Conservation (phyloP, 768 basidiomycete species). For the Naganishia antarctica region DNA sequence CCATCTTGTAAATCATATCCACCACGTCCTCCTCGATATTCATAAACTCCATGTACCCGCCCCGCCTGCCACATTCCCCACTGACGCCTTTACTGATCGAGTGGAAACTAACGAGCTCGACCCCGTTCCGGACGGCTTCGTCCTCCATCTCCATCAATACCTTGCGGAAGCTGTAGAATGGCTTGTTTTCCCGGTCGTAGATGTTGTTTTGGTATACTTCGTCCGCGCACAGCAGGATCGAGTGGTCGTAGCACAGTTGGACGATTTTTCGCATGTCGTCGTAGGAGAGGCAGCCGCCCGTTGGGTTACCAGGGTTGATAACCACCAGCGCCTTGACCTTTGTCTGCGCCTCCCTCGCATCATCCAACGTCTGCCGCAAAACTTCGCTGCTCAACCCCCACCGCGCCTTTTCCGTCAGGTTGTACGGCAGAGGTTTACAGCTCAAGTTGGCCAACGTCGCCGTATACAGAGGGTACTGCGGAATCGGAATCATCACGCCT, state of each 20-base stretch:
- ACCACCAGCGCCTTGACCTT: conserved; percentile 80
- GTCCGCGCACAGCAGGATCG: conserved; percentile 85
- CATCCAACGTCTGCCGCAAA: conserved; percentile 63
- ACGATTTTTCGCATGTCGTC: conserved; percentile 69
- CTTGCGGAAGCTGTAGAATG: conserved; percentile 93
- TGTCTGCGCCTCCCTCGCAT: conserved; percentile 61
- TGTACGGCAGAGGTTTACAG: conserved; percentile 79
- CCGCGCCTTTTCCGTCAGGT: conserved; percentile 71
- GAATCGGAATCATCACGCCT: conserved; percentile 72
- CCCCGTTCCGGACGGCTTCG: conserved; percentile 48
- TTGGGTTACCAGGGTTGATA: conserved; percentile 98
- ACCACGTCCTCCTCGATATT: conserved; percentile 73
- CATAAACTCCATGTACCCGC: conserved; percentile 89
- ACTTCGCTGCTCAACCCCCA: conserved; percentile 76
- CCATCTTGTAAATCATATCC: conserved; percentile 94
- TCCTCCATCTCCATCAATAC: conserved; percentile 64
- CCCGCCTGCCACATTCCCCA: conserved; percentile 94
- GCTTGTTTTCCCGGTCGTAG: conserved; percentile 60
- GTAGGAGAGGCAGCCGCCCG: conserved; percentile 74
- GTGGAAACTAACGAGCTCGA: conserved; percentile 91
- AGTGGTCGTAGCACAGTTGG: conserved; percentile 75
- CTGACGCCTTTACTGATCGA: conserved; percentile 93
- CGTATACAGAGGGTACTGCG: conserved; percentile 96
- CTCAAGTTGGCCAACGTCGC: conserved; percentile 81
- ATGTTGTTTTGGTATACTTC: conserved; percentile 98